phyloP scores from a whole-genome alignment of 2,329 filamentous ascomycete genomes.

The Tolypocladium album region DNA sequence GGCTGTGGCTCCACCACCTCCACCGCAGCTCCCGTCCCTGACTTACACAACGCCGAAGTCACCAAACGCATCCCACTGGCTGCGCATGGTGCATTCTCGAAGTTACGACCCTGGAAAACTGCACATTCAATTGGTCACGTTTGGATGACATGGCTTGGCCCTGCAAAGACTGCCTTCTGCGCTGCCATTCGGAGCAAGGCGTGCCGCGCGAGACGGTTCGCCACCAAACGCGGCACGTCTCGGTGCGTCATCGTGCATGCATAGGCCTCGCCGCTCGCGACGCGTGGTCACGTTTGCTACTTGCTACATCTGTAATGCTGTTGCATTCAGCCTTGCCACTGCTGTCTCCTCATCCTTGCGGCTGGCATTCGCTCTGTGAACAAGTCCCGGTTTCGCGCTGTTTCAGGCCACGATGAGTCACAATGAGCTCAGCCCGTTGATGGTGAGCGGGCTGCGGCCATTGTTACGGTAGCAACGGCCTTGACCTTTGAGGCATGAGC shows the following conservation, averaged over 20 bases:
- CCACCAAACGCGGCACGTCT: not conserved
- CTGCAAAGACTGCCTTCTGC: not conserved
- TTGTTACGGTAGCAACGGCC: not conserved
- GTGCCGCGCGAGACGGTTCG: not conserved
- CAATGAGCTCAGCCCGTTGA: not conserved
- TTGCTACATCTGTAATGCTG: not conserved
- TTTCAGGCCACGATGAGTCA: conserved; percentile 1
- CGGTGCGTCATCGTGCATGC: not conserved
- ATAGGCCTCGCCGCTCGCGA: not conserved
- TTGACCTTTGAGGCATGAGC: no score
- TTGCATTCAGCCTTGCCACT: not conserved
- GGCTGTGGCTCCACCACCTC: not conserved
- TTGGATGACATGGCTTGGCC: not conserved
- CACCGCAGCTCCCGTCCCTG: not conserved
- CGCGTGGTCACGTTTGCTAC: not conserved
- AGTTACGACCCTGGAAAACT: not conserved
- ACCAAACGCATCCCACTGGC: not conserved
- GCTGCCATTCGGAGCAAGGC: not conserved
- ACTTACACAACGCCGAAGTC: not conserved
- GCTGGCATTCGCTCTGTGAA: not conserved
- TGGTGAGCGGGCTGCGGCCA: not conserved
- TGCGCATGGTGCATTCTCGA: not conserved
- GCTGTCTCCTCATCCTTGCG: not conserved
- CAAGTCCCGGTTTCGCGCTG: not conserved
- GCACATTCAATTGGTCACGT: not conserved